These are phyloP conservation scores for Cystobasidium tubakii DNA, from an alignment of 768 basidiomycete species.

Conservation along the genomic window DNA sequence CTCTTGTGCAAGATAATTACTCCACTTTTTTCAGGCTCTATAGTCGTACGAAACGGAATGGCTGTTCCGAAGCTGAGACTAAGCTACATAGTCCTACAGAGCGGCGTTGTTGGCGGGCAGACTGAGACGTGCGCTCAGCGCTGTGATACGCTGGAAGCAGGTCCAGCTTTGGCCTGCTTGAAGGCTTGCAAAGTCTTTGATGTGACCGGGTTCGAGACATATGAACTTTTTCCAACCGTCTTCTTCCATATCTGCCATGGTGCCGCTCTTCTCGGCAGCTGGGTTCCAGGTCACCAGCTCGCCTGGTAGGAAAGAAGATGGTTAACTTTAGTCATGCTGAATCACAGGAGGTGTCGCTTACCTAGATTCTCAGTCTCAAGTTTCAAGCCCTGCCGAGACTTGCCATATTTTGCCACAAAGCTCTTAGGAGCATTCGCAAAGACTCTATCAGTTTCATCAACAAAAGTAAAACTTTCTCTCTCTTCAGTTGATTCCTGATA, in stretches of 20 bases:
- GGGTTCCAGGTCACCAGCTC: constrained; percentile 97
- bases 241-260: constrained; percentile 80
- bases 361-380: constrained; percentile 38
- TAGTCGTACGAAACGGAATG: too few species aligned
- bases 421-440: constrained; percentile 43
- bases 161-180: constrained; percentile 16
- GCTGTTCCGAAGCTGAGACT: too few species aligned
- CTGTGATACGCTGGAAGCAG: constrained; percentile 22
- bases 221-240: constrained; percentile 80
- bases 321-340: too few species aligned
- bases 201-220: constrained; percentile 69
- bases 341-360: too few species aligned
- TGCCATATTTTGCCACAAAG: constrained; percentile 31
- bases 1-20: background rate
- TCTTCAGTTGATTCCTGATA: constrained; percentile 55
- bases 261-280: constrained; percentile 53
- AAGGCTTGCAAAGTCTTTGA: background rate
- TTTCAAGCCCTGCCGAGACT: constrained; percentile 30
- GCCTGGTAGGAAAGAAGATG: constrained; percentile 54
- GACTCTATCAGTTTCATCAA: constrained; percentile 44
- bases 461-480: constrained; percentile 64
- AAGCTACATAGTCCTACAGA: too few species aligned
- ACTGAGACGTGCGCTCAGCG: constrained; percentile 23
- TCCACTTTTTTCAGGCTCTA: too few species aligned
- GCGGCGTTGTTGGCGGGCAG: constrained; percentile 35